Conservation (phyloP, 306 rosid genomes). For the Rosa chinensis region DNA sequence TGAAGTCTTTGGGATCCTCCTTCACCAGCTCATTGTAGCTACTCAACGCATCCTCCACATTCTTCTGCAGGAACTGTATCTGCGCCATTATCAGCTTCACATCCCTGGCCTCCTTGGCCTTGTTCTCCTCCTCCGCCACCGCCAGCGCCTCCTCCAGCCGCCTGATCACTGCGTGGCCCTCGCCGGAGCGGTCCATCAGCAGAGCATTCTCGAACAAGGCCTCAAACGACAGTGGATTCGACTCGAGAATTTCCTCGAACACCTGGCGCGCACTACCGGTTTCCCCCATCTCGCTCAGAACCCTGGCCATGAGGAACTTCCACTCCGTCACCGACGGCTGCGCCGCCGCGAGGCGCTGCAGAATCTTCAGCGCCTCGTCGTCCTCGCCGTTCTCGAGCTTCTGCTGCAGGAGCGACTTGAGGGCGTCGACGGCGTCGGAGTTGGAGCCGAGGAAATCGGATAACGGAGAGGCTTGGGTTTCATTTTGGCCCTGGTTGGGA, state of each 20-base stretch:
- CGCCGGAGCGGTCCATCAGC: conserved; percentile 82
- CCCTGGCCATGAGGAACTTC: conserved; percentile 73
- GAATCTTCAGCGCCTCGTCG: conserved; percentile 59
- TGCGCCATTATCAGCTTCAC: conserved; percentile 85
- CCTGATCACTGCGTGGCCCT: conserved; percentile 60
- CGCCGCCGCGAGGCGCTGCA: conserved; percentile 49
- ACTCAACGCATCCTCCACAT: conserved; percentile 69
- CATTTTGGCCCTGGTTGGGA: neutral
- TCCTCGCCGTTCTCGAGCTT: conserved; percentile 81
- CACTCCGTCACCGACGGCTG: conserved; percentile 69
- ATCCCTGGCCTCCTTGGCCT: conserved; percentile 67
- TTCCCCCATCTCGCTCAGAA: conserved; percentile 54
- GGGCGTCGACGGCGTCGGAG: conserved; percentile 55
- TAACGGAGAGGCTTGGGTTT: conserved; percentile 38
- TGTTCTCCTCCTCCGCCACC: conserved; percentile 59
- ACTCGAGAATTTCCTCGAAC: conserved; percentile 61
- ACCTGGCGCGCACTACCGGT: conserved; percentile 42
- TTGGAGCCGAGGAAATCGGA: conserved; percentile 59
- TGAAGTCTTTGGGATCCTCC: conserved; percentile 75
- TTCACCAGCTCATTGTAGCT: conserved; percentile 48
- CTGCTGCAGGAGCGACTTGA: conserved; percentile 72
- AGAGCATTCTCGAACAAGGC: conserved; percentile 83
- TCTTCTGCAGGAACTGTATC: conserved; percentile 79
- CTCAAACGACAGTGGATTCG: conserved; percentile 65
- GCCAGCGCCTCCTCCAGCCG: conserved; percentile 67